Evolutionary conservation across 306 rosid species (phyloP).

Genomic region (Hippophae gyantsensis): DNA sequence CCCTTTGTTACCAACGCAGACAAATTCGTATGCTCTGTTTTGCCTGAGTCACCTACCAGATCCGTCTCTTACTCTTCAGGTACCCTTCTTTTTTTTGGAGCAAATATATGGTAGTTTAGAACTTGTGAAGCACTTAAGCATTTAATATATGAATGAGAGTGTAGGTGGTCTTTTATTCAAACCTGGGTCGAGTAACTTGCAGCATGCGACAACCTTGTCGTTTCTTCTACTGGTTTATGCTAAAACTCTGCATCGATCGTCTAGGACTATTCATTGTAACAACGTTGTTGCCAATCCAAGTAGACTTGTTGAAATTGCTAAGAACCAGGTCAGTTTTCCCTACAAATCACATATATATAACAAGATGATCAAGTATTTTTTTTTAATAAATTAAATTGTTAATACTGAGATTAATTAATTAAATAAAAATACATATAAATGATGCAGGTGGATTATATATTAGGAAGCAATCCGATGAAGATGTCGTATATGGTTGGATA

Average conservation of each 20-base stretch:
- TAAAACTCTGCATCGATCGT: slow-evolving; percentile 11
- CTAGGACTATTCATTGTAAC: slow-evolving; percentile 5
- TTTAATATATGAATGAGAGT: background rate
- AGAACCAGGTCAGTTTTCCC: slow-evolving; percentile 12
- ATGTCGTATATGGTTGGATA: slow-evolving; percentile 60
- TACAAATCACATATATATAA: background rate
- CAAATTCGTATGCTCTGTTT: slow-evolving; percentile 14
- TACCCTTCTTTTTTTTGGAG: background rate
- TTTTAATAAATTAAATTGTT: no score
- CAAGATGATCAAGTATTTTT: no score
- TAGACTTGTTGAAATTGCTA: slow-evolving; percentile 12
- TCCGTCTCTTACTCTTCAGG: slow-evolving; percentile 23
- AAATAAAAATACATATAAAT: background rate
- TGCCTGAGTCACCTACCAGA: slow-evolving; percentile 21
- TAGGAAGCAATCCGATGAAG: slow-evolving; percentile 4
- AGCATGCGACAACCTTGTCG: slow-evolving; percentile 20
- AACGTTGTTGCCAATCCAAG: slow-evolving; percentile 12
- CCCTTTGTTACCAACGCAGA: slow-evolving; percentile 17
- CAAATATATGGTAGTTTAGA: background rate
- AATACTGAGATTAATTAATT: background rate
- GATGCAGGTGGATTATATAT: slow-evolving; percentile 5
- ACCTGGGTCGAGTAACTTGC: slow-evolving; percentile 24
- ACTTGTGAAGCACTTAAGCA: background rate
- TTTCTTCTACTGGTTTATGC: slow-evolving; percentile 19
- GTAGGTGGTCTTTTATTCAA: slow-evolving; percentile 20